Conservation (phyloP, 768 basidiomycete genomes). For the Imleria badia region DNA sequence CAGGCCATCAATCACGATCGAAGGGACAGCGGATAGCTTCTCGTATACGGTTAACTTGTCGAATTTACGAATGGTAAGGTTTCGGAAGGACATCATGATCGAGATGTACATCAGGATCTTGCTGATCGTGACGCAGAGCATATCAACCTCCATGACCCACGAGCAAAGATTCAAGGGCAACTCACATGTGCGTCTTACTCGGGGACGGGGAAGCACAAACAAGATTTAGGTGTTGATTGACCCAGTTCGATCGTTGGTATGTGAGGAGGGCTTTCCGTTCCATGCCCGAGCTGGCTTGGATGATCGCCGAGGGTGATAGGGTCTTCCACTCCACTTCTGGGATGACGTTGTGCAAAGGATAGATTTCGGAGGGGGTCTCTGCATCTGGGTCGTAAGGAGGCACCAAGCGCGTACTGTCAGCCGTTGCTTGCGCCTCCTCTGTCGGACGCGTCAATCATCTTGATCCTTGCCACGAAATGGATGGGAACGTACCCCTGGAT, state of each 20-base stretch:
- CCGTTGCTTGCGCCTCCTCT: slow-evolving; percentile 68
- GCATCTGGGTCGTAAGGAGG: slow-evolving; percentile 74
- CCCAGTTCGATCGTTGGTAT: slow-evolving; percentile 63
- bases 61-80: slow-evolving; percentile 39
- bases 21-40: slow-evolving; percentile 57
- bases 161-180: slow-evolving; percentile 4
- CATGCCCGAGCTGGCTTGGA: slow-evolving; percentile 45
- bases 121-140: slow-evolving; percentile 35
- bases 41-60: slow-evolving; percentile 55
- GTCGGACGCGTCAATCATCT: neutral
- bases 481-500: slow-evolving; percentile 55
- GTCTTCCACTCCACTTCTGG: slow-evolving; percentile 79
- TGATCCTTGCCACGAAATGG: neutral
- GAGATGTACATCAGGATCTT: slow-evolving; percentile 81
- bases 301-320: slow-evolving; percentile 55
- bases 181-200: slow-evolving; percentile 65
- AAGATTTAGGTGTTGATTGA: slow-evolving; percentile 61
- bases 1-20: slow-evolving; percentile 68
- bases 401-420: slow-evolving; percentile 68
- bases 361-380: slow-evolving; percentile 66
- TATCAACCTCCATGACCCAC: neutral
- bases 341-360: slow-evolving; percentile 73
- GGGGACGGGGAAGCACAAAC: slow-evolving; percentile 42
- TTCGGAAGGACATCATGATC: slow-evolving; percentile 72
- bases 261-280: slow-evolving; percentile 61